phyloP scores from a whole-genome alignment of 768 basidiomycete species.

The Podaxis mareebaensis region DNA sequence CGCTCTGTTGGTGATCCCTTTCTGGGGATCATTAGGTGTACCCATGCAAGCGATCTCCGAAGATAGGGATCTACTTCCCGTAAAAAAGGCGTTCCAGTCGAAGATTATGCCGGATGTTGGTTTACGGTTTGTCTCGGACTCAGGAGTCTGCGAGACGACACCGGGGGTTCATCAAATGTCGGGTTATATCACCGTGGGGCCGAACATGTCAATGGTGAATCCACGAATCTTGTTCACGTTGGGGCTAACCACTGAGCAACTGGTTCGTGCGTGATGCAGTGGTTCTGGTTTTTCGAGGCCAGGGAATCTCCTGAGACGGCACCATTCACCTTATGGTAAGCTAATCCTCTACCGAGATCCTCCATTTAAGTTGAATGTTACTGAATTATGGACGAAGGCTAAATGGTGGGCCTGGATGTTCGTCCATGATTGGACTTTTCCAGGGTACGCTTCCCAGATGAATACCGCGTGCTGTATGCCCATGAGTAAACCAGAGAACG shows the following conservation, averaged over 20 bases:
- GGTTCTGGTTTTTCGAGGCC: slow-evolving; percentile 73
- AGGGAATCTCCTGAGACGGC: slow-evolving; percentile 62
- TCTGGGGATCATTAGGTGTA: neutral
- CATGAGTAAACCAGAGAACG: slow-evolving; percentile 44
- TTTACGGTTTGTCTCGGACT: slow-evolving; percentile 54
- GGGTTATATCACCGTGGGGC: slow-evolving; percentile 60
- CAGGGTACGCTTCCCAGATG: slow-evolving; percentile 62
- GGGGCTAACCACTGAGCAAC: neutral
- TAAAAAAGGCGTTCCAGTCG: slow-evolving; percentile 22
- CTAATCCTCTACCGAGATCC: neutral
- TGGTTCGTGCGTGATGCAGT: neutral
- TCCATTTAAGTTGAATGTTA: slow-evolving; percentile 29
- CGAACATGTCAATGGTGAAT: slow-evolving; percentile 58
- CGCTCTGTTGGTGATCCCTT: neutral
- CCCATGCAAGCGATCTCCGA: slow-evolving; percentile 14
- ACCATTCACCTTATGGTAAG: slow-evolving; percentile 62
- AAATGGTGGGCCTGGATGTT: slow-evolving; percentile 61
- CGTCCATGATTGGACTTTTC: slow-evolving; percentile 63
- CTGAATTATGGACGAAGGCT: slow-evolving; percentile 33
- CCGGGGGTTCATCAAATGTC: slow-evolving; percentile 59
- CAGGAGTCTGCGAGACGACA: slow-evolving; percentile 67
- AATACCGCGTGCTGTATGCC: slow-evolving; percentile 52
- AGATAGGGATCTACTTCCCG: slow-evolving; percentile 2
- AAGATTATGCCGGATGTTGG: slow-evolving; percentile 26
- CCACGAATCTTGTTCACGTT: neutral